Evolutionary conservation across 1,284 basidiomycete genomes (phyloP).

Genomic region (Boletus sp.): DNA sequence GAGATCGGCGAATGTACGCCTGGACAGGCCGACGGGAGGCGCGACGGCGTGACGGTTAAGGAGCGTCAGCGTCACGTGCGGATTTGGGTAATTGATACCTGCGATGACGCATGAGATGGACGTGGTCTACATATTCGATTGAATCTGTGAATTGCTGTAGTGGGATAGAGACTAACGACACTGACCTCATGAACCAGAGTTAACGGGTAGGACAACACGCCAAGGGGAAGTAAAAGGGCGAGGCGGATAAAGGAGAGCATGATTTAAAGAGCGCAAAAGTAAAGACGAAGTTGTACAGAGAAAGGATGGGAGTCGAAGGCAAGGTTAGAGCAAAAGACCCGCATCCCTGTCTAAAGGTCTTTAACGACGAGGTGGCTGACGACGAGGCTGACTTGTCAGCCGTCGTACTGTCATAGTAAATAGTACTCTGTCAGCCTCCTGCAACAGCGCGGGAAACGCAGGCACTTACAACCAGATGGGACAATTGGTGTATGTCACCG

Average conservation of each 20-base stretch:
- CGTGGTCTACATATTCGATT: slow-evolving; percentile 8
- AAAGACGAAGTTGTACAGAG: background rate
- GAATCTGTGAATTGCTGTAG: background rate
- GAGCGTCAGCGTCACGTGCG: slow-evolving; percentile 22
- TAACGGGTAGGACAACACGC: slow-evolving; percentile 19
- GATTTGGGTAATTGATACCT: slow-evolving; percentile 24
- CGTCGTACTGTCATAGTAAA: too few relatives aligned
- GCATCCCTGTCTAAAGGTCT: background rate
- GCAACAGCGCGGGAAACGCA: too few relatives aligned
- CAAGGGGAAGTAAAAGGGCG: slow-evolving; percentile 23
- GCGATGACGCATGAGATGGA: slow-evolving; percentile 25
- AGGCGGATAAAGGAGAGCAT: slow-evolving; percentile 24
- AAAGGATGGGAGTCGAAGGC: background rate
- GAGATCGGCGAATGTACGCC: slow-evolving; percentile 25
- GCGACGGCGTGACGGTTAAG: slow-evolving; percentile 21
- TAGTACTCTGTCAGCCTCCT: too few relatives aligned
- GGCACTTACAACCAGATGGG: too few relatives aligned
- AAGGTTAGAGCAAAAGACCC: background rate
- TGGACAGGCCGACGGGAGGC: slow-evolving; percentile 26
- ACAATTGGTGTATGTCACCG: too few relatives aligned
- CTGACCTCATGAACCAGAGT: slow-evolving; percentile 10
- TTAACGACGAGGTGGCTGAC: slow-evolving; percentile 14
- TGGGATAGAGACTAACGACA: background rate
- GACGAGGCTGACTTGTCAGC: slow-evolving; percentile 11
- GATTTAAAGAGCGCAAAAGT: slow-evolving; percentile 9